These are phyloP conservation scores for Pseudogymnoascus sp. DNA, from an alignment of 2,329 filamentous ascomycete species.

Conservation along the genomic window DNA sequence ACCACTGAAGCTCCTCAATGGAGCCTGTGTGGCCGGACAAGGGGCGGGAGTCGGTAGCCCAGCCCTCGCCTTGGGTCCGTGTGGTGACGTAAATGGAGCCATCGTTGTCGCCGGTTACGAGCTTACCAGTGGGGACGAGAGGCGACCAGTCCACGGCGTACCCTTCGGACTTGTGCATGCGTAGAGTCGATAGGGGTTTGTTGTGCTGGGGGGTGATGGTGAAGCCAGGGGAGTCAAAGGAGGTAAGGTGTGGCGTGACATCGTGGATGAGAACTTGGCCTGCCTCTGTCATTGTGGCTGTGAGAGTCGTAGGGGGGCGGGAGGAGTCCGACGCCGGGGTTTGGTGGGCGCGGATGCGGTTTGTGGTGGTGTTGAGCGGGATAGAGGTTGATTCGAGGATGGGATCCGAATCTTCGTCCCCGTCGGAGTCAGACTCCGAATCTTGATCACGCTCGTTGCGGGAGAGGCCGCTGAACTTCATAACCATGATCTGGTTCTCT, in stretches of 20 bases:
- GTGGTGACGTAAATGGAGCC: constrained; percentile 86
- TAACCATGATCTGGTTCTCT: constrained; percentile 91
- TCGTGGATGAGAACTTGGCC: constrained; percentile 87
- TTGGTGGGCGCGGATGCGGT: constrained; percentile 85
- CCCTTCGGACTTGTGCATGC: constrained; percentile 86
- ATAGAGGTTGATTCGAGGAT: constrained; percentile 91
- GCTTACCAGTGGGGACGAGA: constrained; percentile 67
- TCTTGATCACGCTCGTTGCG: constrained; percentile 67
- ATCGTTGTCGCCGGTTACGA: constrained; percentile 85
- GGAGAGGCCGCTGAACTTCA: constrained; percentile 90
- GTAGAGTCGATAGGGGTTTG: constrained; percentile 79
- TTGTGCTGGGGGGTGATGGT: constrained; percentile 74
- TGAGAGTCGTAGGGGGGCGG: constrained; percentile 69
- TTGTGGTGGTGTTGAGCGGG: constrained; percentile 78
- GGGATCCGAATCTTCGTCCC: constrained; percentile 66
- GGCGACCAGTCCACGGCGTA: constrained; percentile 98
- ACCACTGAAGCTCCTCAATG: constrained; percentile 96
- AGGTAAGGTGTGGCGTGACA: constrained; percentile 77
- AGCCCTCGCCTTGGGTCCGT: constrained; percentile 77
- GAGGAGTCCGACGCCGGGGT: constrained; percentile 62
- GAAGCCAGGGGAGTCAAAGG: constrained; percentile 84
- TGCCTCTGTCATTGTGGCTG: constrained; percentile 88
- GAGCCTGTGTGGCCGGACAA: constrained; percentile 79
- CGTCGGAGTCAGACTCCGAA: constrained; percentile 61
- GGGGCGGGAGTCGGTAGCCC: constrained; percentile 75